Evolutionary conservation across 495 filamentous ascomycete species (phyloP), one percentile per base, ranked within the genome.

Genomic region (Cercophora sp.): DNA sequence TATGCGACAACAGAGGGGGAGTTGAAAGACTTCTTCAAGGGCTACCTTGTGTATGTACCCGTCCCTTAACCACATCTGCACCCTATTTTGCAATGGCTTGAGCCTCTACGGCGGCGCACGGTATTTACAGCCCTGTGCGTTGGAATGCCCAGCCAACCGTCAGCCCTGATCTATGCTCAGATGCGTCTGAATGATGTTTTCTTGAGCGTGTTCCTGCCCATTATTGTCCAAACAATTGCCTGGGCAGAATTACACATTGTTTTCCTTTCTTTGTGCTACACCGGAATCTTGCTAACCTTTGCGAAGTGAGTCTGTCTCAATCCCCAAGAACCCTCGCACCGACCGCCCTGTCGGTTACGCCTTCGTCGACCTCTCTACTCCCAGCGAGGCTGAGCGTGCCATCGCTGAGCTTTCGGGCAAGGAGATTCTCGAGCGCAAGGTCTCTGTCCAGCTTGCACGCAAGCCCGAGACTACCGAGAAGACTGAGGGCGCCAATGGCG

Each of bases 1-100:
- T 97, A 98, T 72, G 91, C 93, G 83, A 97, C 93, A 80, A 94
- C 91, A 67, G 93, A 97, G 88, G 93, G 88, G 83, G 89, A 96
- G 82, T 88, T 99, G 79, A 96, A 91, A 78, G 89, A 91, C 51
- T 99, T 99, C 82, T 99, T 99, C 85, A 87, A 88, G 77, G 85
- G 81, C 73, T 96, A 91, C 85, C 85, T 89, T 75, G 86, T 99
- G 94, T 99, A 84, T 84, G 93, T 22, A 10, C 18, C 24, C 10
- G n/a, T n/a, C n/a, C n/a, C n/a, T n/a, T n/a, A n/a, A n/a, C n/a
- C n/a, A n/a, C n/a, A n/a, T n/a, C n/a, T n/a, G n/a, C n/a, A n/a
- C n/a, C n/a, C n/a, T n/a, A n/a, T n/a, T n/a, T n/a, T n/a, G n/a
- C n/a, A n/a, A n/a, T n/a, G n/a, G n/a, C n/a, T n/a, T n/a, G n/a